These are phyloP conservation scores for Basidiobolus meristosporus DNA, from an alignment of 371 early-diverging fungal species.

Conservation along the genomic window DNA sequence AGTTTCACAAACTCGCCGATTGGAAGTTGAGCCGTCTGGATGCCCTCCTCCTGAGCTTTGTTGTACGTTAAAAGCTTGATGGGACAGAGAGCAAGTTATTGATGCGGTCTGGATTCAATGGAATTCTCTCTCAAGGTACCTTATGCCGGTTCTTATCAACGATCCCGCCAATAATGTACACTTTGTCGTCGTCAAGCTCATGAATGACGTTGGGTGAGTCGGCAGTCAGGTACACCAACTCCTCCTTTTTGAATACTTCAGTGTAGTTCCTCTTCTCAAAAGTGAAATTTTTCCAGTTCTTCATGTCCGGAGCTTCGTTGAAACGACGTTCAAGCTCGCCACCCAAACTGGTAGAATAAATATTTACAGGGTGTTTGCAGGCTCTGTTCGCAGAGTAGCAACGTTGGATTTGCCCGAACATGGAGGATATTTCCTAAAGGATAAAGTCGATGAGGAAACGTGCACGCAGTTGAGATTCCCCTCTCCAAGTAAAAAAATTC, in stretches of 20 bases:
- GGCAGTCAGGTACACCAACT: conserved; percentile 75
- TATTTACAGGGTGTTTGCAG: no score
- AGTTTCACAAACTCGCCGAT: conserved; percentile 66
- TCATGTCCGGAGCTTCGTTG: no score
- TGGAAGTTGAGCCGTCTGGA: conserved; percentile 66
- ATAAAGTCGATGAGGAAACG: no score
- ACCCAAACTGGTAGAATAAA: no score
- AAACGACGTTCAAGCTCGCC: no score
- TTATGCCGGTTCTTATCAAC: conserved; percentile 88
- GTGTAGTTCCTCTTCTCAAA: conserved; percentile 12
- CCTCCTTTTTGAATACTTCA: conserved; percentile 17
- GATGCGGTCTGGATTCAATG: neutral
- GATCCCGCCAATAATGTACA: conserved; percentile 84
- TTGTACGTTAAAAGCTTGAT: conserved; percentile 48
- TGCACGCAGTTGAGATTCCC: no score
- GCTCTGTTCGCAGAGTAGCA: no score
- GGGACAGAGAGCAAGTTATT: neutral
- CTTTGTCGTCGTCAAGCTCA: conserved; percentile 42
- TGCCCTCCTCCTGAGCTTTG: conserved; percentile 53
- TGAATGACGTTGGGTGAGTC: conserved; percentile 57
- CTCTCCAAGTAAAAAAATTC: no score
- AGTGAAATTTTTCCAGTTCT: conserved; percentile 43
- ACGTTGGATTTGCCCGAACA: no score
- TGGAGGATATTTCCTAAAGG: no score
- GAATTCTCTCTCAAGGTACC: conserved; percentile 8